Conservation (phyloP, 108 stramenopile species). For the Ochromonas danica region DNA sequence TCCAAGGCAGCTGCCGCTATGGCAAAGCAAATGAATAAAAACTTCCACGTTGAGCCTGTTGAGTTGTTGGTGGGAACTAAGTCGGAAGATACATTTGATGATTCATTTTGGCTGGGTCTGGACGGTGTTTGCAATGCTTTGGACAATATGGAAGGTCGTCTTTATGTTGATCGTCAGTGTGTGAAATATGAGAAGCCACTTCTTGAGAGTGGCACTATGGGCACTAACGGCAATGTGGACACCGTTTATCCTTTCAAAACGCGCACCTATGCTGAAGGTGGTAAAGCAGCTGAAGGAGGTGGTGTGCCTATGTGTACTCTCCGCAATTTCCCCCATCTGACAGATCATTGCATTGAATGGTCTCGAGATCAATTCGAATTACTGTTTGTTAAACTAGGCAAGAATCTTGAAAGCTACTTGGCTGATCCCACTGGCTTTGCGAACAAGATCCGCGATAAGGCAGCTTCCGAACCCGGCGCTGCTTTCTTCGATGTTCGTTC, state of each 20-base stretch:
- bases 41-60: slow-evolving; percentile 62
- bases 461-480: slow-evolving; percentile 11
- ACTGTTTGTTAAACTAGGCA: slow-evolving; percentile 49
- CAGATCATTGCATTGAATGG: slow-evolving; percentile 85
- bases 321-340: slow-evolving; percentile 72
- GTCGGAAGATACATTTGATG: slow-evolving; percentile 73
- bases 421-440: slow-evolving; percentile 46
- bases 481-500: slow-evolving; percentile 33
- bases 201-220: slow-evolving; percentile 77
- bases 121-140: slow-evolving; percentile 77
- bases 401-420: slow-evolving; percentile 48
- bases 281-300: slow-evolving; percentile 70
- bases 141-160: slow-evolving; percentile 78
- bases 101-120: slow-evolving; percentile 74
- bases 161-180: slow-evolving; percentile 69
- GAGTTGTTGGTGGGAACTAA: slow-evolving; percentile 70
- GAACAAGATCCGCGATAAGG: slow-evolving; percentile 21
- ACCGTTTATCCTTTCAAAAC: slow-evolving; percentile 72
- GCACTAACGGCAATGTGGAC: slow-evolving; percentile 70
- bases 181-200: slow-evolving; percentile 77
- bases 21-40: slow-evolving; percentile 71
- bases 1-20: slow-evolving; percentile 66
- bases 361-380: slow-evolving; percentile 65
- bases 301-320: slow-evolving; percentile 84
- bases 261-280: slow-evolving; percentile 73